Conservation (phyloP, 2,329 filamentous ascomycete species). For the Nectriaceae sp. region DNA sequence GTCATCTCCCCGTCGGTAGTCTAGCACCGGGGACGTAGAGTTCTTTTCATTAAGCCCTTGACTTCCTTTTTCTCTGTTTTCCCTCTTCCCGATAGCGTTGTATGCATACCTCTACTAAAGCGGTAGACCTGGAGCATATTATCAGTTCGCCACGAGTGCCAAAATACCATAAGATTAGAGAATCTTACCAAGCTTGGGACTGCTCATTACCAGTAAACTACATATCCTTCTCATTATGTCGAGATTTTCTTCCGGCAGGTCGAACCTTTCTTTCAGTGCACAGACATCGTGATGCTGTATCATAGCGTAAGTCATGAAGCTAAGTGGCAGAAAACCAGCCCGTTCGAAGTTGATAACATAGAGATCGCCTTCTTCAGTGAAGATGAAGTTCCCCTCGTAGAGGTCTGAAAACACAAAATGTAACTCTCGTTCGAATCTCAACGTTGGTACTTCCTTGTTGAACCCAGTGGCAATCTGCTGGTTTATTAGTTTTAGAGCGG, state of each 20-base stretch:
- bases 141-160: background rate
- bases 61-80: no score
- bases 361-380: constrained; percentile 1
- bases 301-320: constrained; percentile 11
- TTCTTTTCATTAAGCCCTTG: no score
- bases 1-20: no score
- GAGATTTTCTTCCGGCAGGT: constrained; percentile 5
- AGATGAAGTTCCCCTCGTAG: constrained; percentile 7
- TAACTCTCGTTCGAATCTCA: constrained; percentile 3
- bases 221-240: constrained; percentile 1
- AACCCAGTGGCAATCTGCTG: constrained; percentile 4
- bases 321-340: constrained; percentile 6
- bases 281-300: constrained; percentile 3
- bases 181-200: background rate
- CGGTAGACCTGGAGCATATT: background rate
- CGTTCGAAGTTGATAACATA: constrained; percentile 6
- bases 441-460: background rate
- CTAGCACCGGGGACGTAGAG: no score
- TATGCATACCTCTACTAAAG: background rate
- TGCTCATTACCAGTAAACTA: constrained; percentile 1
- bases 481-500: background rate
- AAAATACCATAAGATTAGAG: background rate
- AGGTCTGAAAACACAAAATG: constrained; percentile 6
- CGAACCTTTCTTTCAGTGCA: background rate
- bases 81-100: no score